Evolutionary conservation across 2,329 filamentous ascomycete species (phyloP).

Genomic region (Fusarium buxicola): DNA sequence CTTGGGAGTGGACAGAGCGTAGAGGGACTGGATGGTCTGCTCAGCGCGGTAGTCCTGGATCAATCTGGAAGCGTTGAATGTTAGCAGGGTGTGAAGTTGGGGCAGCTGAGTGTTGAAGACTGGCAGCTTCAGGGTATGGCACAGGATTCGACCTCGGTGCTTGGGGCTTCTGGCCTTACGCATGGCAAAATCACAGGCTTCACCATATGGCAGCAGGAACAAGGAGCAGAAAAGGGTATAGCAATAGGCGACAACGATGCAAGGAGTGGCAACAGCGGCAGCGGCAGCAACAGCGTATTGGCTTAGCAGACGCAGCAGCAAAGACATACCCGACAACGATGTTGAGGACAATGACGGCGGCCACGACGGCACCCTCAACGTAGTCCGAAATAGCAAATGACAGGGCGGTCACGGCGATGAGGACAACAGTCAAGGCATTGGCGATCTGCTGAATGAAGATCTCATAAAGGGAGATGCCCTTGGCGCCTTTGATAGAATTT

Average conservation of each 20-base stretch:
- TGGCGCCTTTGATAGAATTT: conserved; percentile 78
- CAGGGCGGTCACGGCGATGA: conserved; percentile 79
- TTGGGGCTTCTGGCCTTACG: conserved; percentile 45
- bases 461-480: conserved; percentile 78
- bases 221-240: conserved; percentile 28
- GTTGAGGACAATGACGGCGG: conserved; percentile 74
- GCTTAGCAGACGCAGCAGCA: conserved; percentile 38
- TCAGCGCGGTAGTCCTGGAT: conserved; percentile 71
- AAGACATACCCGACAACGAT: conserved; percentile 70
- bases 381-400: conserved; percentile 74
- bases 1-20: conserved; percentile 68
- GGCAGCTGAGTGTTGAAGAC: conserved; percentile 28
- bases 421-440: conserved; percentile 80
- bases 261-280: conserved; percentile 25
- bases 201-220: conserved; percentile 44
- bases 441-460: conserved; percentile 82
- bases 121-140: conserved; percentile 47
- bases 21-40: conserved; percentile 71
- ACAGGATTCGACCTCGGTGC: conserved; percentile 42
- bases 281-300: conserved; percentile 38
- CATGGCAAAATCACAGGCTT: conserved; percentile 45
- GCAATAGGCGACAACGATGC: conserved; percentile 37
- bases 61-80: conserved; percentile 54
- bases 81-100: conserved; percentile 44
- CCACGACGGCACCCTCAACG: conserved; percentile 72